phyloP scores from a whole-genome alignment of 345 rosid genomes.

The Hibiscus trionum region DNA sequence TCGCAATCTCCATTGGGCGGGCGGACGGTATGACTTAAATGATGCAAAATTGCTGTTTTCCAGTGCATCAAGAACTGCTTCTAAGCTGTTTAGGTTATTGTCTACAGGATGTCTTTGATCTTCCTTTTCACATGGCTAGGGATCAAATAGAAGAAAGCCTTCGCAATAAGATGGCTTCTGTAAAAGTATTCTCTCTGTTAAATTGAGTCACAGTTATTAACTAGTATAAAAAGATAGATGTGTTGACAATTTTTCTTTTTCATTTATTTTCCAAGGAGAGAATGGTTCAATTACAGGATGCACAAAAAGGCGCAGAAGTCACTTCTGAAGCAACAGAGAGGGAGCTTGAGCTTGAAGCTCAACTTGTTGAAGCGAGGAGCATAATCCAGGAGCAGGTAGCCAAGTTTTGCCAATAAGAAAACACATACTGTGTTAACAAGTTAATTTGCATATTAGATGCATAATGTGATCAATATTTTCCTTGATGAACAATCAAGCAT shows the following conservation, averaged over 20 bases:
- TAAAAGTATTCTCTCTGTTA: conserved; percentile 51
- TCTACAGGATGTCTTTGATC: conserved; percentile 80
- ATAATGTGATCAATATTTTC: neutral
- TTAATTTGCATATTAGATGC: neutral
- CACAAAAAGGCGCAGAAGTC: conserved; percentile 81
- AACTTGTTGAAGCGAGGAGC: conserved; percentile 97
- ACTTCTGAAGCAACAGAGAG: conserved; percentile 93
- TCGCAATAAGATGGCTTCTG: conserved; percentile 81
- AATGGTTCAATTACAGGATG: conserved; percentile 86
- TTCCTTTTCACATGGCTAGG: conserved; percentile 90
- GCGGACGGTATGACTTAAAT: conserved; percentile 56
- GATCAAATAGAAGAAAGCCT: conserved; percentile 97
- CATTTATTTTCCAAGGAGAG: conserved; percentile 38
- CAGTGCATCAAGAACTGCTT: neutral
- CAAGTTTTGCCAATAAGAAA: conserved; percentile 1
- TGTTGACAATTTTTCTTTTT: neutral
- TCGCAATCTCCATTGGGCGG: conserved; percentile 95
- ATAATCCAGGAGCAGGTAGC: conserved; percentile 95
- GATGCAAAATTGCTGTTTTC: conserved; percentile 2
- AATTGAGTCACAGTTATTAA: neutral
- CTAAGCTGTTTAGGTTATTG: neutral
- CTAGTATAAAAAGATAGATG: neutral
- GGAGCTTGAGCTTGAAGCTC: conserved; percentile 99
- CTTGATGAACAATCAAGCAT: neutral
- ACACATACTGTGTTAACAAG: neutral